Evolutionary conservation across 768 basidiomycete genomes (phyloP), one percentile per base, ranked within the genome.

Genomic region (Termitomyces sp.): DNA sequence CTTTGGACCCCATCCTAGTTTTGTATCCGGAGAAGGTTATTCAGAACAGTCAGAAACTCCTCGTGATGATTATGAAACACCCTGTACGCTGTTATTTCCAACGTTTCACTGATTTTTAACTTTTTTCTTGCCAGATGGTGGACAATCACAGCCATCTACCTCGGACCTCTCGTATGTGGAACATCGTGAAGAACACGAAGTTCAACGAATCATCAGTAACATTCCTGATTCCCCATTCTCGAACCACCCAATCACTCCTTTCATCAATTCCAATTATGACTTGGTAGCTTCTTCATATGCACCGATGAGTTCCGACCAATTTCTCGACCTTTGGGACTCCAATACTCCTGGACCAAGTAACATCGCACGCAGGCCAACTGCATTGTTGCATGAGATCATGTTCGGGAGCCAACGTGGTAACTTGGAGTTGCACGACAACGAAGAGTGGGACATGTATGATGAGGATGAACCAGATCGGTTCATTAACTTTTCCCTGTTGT

Each of bases 401-500:
- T 58, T 44, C 18, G 60, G 61, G 13, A 46, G 56, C 20, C 60
- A 27, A 22, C 61, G 53, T 49, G 37, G 56, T 24, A 52, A 37
- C 4, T 43, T 61, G 36, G 58, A 59, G 36, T 41, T 63, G 32
- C 62, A 60, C 32, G 80, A 76, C 27, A 78, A 80, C 12, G 78
- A 77, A 5, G 78, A 80, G 39, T 80, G 75, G 64, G 54, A 58
- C 10, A 20, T 12, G 9, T 78, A 79, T 8, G 75, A 79, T 7
- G 75, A 74, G 9, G 73, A 68, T 32, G 87, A 90, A 49, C 84
- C 85, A 52, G 80, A 80, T 61, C 80, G 86, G n/a, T 97, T 93
- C 67, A 86, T 98, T 70, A 92, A 95, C 67, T 88, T 92, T 46
- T 83, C 90, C 10, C 74, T 97, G 46, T 78, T 98, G 47, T 90